These are phyloP conservation scores for Aspergillus nidulans DNA, from an alignment of 495 filamentous ascomycete species.

Conservation along the genomic window DNA sequence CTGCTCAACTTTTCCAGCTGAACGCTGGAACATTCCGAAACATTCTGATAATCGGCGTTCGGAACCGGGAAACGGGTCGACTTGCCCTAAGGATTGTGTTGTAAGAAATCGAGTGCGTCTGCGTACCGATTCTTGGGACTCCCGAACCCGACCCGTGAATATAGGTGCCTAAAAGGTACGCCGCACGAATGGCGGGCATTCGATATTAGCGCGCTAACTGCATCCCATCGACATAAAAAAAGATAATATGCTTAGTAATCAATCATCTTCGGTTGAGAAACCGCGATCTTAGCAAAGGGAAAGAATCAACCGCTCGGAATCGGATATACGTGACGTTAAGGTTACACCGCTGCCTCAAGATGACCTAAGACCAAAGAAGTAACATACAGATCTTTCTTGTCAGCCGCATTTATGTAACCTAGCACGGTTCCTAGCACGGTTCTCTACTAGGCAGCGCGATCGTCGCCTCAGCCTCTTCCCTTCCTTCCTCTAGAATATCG, in stretches of 20 bases:
- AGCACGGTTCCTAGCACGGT: background rate
- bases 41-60: background rate
- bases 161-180: no score
- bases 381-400: background rate
- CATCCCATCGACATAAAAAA: no score
- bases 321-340: constrained; percentile 3
- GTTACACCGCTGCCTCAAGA: constrained; percentile 4
- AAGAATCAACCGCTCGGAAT: no score
- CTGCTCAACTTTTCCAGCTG: background rate
- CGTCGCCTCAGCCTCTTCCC: background rate
- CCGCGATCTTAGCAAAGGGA: no score
- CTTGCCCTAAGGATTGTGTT: background rate
- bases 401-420: constrained; percentile 1
- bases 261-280: no score
- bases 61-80: background rate
- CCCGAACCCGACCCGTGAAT: no score
- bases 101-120: no score
- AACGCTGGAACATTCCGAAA: background rate
- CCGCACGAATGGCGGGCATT: no score
- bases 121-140: no score
- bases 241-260: no score
- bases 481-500: background rate
- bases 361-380: background rate
- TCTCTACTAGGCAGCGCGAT: background rate
- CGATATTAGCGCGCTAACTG: no score